Base-by-base conservation (phyloP, 2,329 filamentous ascomycete species). In the Phaeosphaeriaceae sp. region DNA sequence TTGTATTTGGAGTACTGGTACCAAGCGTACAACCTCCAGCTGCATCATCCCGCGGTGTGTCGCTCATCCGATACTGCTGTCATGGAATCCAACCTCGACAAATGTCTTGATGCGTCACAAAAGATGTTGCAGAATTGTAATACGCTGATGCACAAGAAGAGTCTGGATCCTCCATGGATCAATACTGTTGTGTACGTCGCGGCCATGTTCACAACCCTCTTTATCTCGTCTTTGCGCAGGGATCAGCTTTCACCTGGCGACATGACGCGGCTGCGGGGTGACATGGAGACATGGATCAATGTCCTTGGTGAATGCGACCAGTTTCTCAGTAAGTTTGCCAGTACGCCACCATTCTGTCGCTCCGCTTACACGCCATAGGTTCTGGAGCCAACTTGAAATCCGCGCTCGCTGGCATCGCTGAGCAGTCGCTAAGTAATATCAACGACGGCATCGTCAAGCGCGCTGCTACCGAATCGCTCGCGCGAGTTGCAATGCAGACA, bases 141-240 rank as follows among this genome's bases (percentile, higher is more conserved):
- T 21, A 81, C 86, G 53, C 77, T 93, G 48, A 84, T 86, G 57
- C 83, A 83, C 64, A 80, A 88, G 56, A 91, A 89, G 69, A 88
- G 87, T 46, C 78, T 93, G 3, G 91, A 94, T 69, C 91, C 89
- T 1, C 92, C 90, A 1, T 93, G 91, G 90, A 90, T 91, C 67
- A 89, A 89, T 48, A 83, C 87, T 49, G 88, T 90, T 0, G 84
- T 91, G 6, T 92, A 91, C 69, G 83, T 91, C 13, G 87, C 89
- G 45, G 89, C 89, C 24, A 88, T 91, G 56, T 91, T 92, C 66
- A 90, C 89, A 0, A 88, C 86, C 15, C 79, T 94, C 0, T 91
- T 90, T 48, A 86, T 86, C 1, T 84, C 88, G 54, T 91, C 87
- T 81, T 86, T 92, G 70, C 85, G 88, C 48, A 83, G 89, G 27